Conservation (phyloP, 78 protist species). For the Dictyostelium brefeldianum region DNA sequence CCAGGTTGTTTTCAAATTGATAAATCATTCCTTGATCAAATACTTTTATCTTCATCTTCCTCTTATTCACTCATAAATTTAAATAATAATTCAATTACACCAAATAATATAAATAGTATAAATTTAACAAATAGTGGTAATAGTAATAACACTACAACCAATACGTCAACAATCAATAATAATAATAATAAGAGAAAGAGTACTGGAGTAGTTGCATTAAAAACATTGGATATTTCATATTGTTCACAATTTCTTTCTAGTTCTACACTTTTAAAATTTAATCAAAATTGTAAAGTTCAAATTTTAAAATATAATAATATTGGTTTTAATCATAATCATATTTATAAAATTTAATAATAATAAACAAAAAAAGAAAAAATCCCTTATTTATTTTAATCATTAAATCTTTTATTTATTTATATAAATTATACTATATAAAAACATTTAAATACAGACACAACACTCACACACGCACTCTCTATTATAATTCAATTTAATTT, state of each 20-base stretch:
- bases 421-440: too few relatives aligned
- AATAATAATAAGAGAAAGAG: neutral
- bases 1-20: constrained; percentile 58
- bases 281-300: constrained; percentile 2
- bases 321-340: constrained; percentile 15
- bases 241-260: constrained; percentile 19
- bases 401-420: neutral
- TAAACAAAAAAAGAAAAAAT: neutral
- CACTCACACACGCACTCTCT: too few relatives aligned
- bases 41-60: neutral
- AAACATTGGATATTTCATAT: constrained; percentile 9
- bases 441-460: too few relatives aligned
- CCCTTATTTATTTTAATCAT: neutral
- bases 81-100: neutral
- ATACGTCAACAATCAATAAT: neutral
- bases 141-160: neutral
- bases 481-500: too few relatives aligned
- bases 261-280: neutral
- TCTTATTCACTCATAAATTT: neutral
- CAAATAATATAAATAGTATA: neutral
- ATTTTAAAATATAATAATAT: neutral
- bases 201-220: neutral
- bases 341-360: neutral
- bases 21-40: constrained; percentile 6
- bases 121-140: too few relatives aligned